A percentile compares a stretch with the other conserved stretches of the same genome.
Evolutionary conservation across 2,329 filamentous ascomycete genomes (phyloP).

Genomic region (Fusarium dlaminii): DNA sequence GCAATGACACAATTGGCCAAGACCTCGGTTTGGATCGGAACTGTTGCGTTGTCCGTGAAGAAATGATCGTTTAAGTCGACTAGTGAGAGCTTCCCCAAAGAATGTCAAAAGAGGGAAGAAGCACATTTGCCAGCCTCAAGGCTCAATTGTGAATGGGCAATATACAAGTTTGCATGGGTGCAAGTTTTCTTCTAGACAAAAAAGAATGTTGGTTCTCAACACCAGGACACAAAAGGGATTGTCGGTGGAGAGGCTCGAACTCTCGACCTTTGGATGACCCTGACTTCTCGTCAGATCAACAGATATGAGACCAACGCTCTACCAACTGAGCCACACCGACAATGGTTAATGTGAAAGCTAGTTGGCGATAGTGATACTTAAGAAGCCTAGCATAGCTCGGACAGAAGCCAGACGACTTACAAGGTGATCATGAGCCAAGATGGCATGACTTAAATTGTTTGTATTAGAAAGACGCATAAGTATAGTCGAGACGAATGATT

Average conservation of each 20-base stretch:
- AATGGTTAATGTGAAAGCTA: background rate
- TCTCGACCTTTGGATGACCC: slow-evolving; percentile 44
- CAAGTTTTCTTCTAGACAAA: background rate
- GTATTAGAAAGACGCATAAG: background rate
- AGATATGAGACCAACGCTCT: slow-evolving; percentile 51
- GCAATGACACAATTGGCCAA: background rate
- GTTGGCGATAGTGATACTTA: fast-evolving
- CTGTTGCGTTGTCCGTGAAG: background rate
- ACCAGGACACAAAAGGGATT: background rate
- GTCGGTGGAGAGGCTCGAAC: slow-evolving; percentile 37
- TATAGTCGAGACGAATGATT: background rate
- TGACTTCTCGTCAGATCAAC: slow-evolving; percentile 22
- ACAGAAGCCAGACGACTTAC: background rate
- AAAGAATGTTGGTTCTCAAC: fast-evolving
- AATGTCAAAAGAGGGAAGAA: background rate
- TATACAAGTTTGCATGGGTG: background rate
- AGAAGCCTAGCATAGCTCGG: fast-evolving
- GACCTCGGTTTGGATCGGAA: background rate
- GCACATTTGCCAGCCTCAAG: background rate
- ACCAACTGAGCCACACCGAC: slow-evolving; percentile 49
- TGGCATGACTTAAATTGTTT: background rate
- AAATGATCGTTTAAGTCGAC: background rate
- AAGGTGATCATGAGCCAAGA: background rate
- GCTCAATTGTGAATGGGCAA: too few relatives aligned
- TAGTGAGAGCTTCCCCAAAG: background rate